Evolutionary conservation across 306 rosid species (phyloP).

Genomic region (Urtica urens): DNA sequence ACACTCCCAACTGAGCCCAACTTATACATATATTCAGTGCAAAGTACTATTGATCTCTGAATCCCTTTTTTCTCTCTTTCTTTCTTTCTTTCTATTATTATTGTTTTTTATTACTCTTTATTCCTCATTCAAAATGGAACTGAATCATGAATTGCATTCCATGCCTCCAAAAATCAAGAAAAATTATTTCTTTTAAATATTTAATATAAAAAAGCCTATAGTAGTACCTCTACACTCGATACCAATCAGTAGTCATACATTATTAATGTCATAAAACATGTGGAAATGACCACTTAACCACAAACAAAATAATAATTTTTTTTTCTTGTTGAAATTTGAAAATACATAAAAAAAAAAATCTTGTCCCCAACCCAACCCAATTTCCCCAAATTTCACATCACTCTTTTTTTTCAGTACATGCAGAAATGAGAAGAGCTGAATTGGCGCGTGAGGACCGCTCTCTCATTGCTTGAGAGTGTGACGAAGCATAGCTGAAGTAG

Average conservation of each 20-base stretch:
- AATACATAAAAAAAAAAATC: neutral
- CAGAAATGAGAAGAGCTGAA: no score
- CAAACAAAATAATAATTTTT: neutral
- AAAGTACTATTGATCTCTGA: neutral
- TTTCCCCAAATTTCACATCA: neutral
- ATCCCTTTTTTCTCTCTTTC: neutral
- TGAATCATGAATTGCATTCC: constrained; percentile 3
- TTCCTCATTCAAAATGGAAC: neutral
- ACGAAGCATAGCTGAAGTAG: constrained; percentile 7
- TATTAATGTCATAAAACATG: neutral
- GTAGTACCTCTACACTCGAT: no score
- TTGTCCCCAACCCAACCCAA: neutral
- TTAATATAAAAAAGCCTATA: no score
- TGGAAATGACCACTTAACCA: neutral
- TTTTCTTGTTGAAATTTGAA: neutral
- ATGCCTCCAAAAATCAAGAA: neutral
- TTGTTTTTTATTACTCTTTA: neutral
- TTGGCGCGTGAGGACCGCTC: constrained; percentile 4
- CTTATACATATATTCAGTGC: constrained; percentile 6
- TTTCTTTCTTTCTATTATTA: neutral
- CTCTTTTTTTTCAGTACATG: no score
- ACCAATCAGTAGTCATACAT: neutral
- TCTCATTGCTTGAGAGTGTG: no score
- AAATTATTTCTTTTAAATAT: neutral
- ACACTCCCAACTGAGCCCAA: constrained; percentile 30